Evolutionary conservation across 179 eudicot species (phyloP), one percentile per base, ranked within the genome.

Genomic region (Spergularia azorica): DNA sequence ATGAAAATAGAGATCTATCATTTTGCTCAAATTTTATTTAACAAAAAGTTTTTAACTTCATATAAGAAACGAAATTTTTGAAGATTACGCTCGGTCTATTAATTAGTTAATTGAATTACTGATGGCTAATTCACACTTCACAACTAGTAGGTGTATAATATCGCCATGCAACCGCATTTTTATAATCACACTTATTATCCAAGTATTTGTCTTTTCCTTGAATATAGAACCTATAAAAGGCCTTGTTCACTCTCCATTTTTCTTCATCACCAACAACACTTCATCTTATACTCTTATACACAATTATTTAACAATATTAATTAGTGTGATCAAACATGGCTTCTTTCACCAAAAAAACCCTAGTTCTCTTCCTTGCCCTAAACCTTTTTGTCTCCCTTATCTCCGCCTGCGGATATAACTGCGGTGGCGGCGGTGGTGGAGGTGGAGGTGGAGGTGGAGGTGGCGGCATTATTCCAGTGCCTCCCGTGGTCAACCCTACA

Each of bases 301-400:
- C 32, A 26, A 26, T 2, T 26, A 26, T 26, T 26, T 26, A 26
- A 26, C 0, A 59, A 7, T 59, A 59, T 3, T n/a, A n/a, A 69
- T 20, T 20, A 70, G 32, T 26, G 9, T 54, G 13, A 14, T 21
- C 18, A 68, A 64, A 73, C 6, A 86, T 83, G 88, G 81, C 84
- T 76, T 79, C 80, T 10, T 38, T 79, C 18, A 16, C 83, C 4
- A 79, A 77, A 67, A 51, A n/a, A n/a, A n/a, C 83, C 57, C 69
- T 81, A 10, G 72, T 74, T 57, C 51, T 86, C n/a, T 82, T 86
- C 72, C 71, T 90, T 52, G 65, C 77, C 73, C 69, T 90, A 72
- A 88, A 87, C 86, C 79, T 90, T 59, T 81, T 88, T 76, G 80
- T 87, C 83, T 63, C 90, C 73, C 76, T 87, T 59, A 87, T 80